These are phyloP conservation scores for Paramyrothecium roridum DNA, from an alignment of 2,329 filamentous ascomycete species.

Conservation along the genomic window DNA sequence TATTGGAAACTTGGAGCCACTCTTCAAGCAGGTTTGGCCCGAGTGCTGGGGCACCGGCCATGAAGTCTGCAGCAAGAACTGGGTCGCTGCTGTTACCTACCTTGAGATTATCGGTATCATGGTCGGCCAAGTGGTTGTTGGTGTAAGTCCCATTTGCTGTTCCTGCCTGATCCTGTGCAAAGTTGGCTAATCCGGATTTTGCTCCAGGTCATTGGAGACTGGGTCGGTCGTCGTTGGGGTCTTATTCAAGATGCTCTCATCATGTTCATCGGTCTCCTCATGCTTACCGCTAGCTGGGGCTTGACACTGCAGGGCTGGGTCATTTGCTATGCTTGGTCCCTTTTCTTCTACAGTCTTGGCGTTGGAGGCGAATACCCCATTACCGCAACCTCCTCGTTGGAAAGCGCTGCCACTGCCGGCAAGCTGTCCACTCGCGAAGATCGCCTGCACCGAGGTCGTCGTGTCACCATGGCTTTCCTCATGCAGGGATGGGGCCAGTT, in stretches of 20 bases:
- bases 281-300: conserved; percentile 91
- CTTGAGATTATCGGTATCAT: conserved; percentile 95
- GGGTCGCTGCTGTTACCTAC: conserved; percentile 83
- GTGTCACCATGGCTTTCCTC: conserved; percentile 92
- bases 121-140: conserved; percentile 84
- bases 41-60: conserved; percentile 69
- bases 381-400: conserved; percentile 93
- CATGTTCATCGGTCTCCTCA: conserved; percentile 90
- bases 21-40: conserved; percentile 74
- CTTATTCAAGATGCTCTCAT: conserved; percentile 90
- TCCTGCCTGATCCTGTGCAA: neutral
- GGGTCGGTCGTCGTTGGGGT: conserved; percentile 90
- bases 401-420: conserved; percentile 81
- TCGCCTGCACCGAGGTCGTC: conserved; percentile 90
- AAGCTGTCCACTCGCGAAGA: conserved; percentile 89
- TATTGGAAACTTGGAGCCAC: conserved; percentile 85
- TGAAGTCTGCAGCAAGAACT: conserved; percentile 69
- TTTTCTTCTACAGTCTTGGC: conserved; percentile 71
- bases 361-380: conserved; percentile 92
- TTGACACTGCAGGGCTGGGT: conserved; percentile 87
- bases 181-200: neutral
- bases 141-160: conserved; percentile 46
- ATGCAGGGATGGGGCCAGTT: conserved; percentile 99
- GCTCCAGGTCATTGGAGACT: conserved; percentile 57
- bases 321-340: conserved; percentile 91